Evolutionary conservation across 176 grass and related monocot genomes (phyloP), one percentile per base, ranked within the genome.

Genomic region (Cenchrus americanus): DNA sequence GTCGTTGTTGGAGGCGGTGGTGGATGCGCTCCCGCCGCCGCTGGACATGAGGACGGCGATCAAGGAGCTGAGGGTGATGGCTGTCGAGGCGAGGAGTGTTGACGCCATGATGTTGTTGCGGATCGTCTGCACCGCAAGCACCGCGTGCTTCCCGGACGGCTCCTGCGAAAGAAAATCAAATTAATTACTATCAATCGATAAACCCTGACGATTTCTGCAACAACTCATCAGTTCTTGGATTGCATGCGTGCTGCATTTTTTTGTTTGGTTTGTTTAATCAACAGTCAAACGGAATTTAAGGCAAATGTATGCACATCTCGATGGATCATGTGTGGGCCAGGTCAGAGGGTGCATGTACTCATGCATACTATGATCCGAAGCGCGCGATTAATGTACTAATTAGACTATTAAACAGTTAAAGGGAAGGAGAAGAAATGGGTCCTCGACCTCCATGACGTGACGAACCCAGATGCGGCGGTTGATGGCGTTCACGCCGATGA

Each of bases 51-150:
- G 77, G 7, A 81, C 79, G 43, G 88, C 86, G 52, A 97, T 88
- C 48, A 97, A 63, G 7, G 95, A 92, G 86, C 92, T 89, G 17
- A 97, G 92, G 12, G 81, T 88, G 71, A 94, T 94, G 19, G 95
- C 92, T 1, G 85, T 88, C 2, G 95, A 92, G 0, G 92, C 95
- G 2, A 97, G 81, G 17, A 97, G 70, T 9, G 95, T 93, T 14
- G 90, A 97, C 17, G 95, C 95, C 95, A 97, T 97, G 79, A 97
- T 97, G 84, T 83, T 97, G 86, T 97, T 97, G 8, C 95, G 87
- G 74, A 97, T 86, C 53, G 95, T 97, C 82, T 97, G 92, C 58
- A 97, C 95, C 7, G 88, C 90, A 79, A 94, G 73, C 70, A 97
- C 87, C 8, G 86, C 95, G 81, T 91, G 92, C 84, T 94, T 97